Conservation (phyloP, 2,329 filamentous ascomycete species). For the Westerdykella aurantiaca region DNA sequence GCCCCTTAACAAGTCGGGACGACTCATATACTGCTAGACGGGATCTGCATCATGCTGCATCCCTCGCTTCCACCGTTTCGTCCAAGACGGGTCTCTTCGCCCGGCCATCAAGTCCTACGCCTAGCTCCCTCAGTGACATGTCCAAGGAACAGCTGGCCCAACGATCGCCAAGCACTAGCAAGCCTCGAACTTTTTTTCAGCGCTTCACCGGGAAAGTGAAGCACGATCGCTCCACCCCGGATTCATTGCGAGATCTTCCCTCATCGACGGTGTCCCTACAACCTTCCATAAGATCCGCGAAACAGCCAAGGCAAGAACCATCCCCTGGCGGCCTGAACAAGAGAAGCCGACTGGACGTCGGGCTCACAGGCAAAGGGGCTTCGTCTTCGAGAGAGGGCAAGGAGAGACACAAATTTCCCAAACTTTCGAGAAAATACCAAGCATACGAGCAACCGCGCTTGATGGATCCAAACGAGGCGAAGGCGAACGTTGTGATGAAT, state of each 20-base stretch:
- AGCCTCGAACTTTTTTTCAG: slow-evolving; percentile 49
- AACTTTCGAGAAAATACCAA: slow-evolving; percentile 48
- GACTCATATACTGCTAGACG: slow-evolving; percentile 54
- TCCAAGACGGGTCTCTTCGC: slow-evolving; percentile 48
- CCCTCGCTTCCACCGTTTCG: slow-evolving; percentile 45
- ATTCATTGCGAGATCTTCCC: slow-evolving; percentile 37
- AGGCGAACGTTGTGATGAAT: slow-evolving; percentile 42
- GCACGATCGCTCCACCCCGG: slow-evolving; percentile 35
- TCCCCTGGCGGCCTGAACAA: slow-evolving; percentile 23
- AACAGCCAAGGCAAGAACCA: slow-evolving; percentile 24
- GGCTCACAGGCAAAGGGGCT: slow-evolving; percentile 14
- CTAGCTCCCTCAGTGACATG: slow-evolving; percentile 62
- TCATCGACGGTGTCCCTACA: slow-evolving; percentile 40
- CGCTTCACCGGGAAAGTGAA: slow-evolving; percentile 48
- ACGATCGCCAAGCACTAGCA: slow-evolving; percentile 52
- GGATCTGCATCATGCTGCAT: slow-evolving; percentile 47
- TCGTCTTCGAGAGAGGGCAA: slow-evolving; percentile 17
- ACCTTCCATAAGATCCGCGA: slow-evolving; percentile 26
- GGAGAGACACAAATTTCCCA: slow-evolving; percentile 33
- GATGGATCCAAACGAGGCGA: slow-evolving; percentile 44
- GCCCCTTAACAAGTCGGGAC: slow-evolving; percentile 71
- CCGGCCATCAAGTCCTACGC: slow-evolving; percentile 75
- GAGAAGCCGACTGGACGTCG: slow-evolving; percentile 16
- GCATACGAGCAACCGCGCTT: slow-evolving; percentile 21
- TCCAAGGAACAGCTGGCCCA: slow-evolving; percentile 45